Base-by-base conservation (phyloP, 2,329 filamentous ascomycete genomes). In the Aspergillus sp. region DNA sequence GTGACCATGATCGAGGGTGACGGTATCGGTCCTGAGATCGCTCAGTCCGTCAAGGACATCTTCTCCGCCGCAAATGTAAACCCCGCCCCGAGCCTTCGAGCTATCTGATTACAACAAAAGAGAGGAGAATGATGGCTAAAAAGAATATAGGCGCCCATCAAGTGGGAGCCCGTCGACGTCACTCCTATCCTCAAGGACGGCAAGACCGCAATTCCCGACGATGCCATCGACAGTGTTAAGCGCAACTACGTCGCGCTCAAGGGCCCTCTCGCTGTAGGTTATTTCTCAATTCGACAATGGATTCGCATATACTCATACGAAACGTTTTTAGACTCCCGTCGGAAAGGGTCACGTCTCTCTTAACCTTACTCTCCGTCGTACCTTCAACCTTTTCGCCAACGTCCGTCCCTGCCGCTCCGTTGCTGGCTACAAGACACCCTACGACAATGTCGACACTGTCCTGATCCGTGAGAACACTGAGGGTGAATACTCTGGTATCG, bases 341-440 rank as follows among this genome's bases (percentile, higher is more conserved):
- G 93, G 94, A 74, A 98, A 97, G 81, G 93, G 93, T 66, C 93
- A 98, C 77, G 91, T 98, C 71, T 97, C 93, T 50, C 88, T 98
- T 61, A 98, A 98, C 82, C 80, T 98, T 58, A 98, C 93, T 52
- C 90, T 98, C 65, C 91, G 93, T 70, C 87, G 93, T 68, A 98
- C 94, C 56, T 98, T 98, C 80, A 98, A 98, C 81, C 90, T 98
- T 65, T 98, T 98, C 74, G 94, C 93, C 77, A 98, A 98, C 79
- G 81, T 98, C 64, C 90, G 94, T 66, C 93, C 94, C 54, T 98
- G 94, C 84, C 88, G 90, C 69, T 96, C 90, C 56, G 90, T 98
- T 60, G 88, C 87, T 57, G 93, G 93, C 65, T 98, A 86, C 86
- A 95, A 97, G 84, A 98, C 93, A 46, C 90, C 91, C 55, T 97